Conservation (phyloP, 108 stramenopile genomes). For the Nitzschia sp. region DNA sequence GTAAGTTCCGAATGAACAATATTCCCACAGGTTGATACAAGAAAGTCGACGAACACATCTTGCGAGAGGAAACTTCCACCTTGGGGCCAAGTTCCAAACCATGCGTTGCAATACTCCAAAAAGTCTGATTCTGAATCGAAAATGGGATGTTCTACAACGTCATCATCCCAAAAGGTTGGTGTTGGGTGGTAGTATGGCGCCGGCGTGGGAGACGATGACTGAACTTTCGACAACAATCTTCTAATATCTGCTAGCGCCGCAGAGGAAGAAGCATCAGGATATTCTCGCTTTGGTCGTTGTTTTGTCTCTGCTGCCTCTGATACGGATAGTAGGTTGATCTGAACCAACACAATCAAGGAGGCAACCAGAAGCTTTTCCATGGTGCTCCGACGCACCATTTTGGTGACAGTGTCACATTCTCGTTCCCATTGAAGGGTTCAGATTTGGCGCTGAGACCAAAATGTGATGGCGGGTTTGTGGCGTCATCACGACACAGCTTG, state of each 20-base stretch:
- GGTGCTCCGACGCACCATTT: too few relatives aligned
- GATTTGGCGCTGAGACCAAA: too few relatives aligned
- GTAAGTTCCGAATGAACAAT: constrained; percentile 5
- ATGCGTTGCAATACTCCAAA: constrained; percentile 11
- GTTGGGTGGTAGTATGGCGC: too few relatives aligned
- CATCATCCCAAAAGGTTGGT: neutral
- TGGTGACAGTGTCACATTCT: too few relatives aligned
- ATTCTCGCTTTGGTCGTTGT: neutral
- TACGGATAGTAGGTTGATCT: neutral
- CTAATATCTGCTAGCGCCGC: too few relatives aligned
- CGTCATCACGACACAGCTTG: too few relatives aligned
- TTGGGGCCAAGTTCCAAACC: neutral
- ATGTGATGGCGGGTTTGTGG: too few relatives aligned
- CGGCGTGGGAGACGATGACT: too few relatives aligned
- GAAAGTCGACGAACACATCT: constrained; percentile 11
- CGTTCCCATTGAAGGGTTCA: too few relatives aligned
- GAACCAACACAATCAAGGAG: neutral
- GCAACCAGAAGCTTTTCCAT: too few relatives aligned
- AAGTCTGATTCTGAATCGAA: constrained; percentile 15
- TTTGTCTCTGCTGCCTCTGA: neutral
- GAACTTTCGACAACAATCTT: neutral
- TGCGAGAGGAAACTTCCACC: constrained; percentile 1
- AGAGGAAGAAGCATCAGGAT: neutral
- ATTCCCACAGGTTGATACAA: neutral
- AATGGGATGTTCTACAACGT: constrained; percentile 4